A percentile compares a stretch with the other conserved stretches of the same genome.
These are phyloP conservation scores for Lactifluus pinguis DNA, from an alignment of 768 basidiomycete genomes.

Conservation along the genomic window DNA sequence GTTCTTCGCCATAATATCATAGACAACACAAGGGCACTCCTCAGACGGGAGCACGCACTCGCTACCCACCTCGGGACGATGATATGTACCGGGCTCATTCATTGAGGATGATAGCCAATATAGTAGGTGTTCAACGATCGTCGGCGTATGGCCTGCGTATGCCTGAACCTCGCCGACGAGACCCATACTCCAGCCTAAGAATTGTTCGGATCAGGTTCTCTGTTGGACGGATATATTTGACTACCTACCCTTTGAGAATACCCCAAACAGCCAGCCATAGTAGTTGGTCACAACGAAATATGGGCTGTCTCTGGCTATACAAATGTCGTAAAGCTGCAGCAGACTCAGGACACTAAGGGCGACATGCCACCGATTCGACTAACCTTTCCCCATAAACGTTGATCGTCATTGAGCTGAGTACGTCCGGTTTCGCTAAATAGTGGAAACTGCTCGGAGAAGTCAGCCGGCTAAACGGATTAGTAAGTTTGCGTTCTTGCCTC, in stretches of 20 bases:
- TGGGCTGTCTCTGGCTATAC: constrained; percentile 15
- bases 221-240: neutral
- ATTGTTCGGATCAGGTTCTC: neutral
- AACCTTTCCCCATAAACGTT: constrained; percentile 19
- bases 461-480: neutral
- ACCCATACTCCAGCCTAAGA: constrained; percentile 15
- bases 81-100: constrained; percentile 11
- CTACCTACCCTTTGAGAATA: constrained; percentile 18
- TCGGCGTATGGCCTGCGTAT: neutral
- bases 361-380: neutral
- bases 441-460: constrained; percentile 10
- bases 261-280: constrained; percentile 21
- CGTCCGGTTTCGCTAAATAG: neutral
- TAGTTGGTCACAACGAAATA: constrained; percentile 22
- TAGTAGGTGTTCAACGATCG: constrained; percentile 11
- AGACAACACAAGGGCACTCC: constrained; percentile 15
- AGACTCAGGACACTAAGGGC: neutral
- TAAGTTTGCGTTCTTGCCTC: neutral
- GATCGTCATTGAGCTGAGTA: constrained; percentile 1
- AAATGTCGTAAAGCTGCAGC: constrained; percentile 19
- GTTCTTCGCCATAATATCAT: constrained; percentile 17
- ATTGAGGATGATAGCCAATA: constrained; percentile 19
- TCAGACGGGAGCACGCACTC: constrained; percentile 7
- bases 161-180: constrained; percentile 3
- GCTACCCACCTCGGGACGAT: constrained; percentile 18